phyloP scores from a whole-genome alignment of 352 stramenopile genomes.

The Chrysophaeum taylorii region DNA sequence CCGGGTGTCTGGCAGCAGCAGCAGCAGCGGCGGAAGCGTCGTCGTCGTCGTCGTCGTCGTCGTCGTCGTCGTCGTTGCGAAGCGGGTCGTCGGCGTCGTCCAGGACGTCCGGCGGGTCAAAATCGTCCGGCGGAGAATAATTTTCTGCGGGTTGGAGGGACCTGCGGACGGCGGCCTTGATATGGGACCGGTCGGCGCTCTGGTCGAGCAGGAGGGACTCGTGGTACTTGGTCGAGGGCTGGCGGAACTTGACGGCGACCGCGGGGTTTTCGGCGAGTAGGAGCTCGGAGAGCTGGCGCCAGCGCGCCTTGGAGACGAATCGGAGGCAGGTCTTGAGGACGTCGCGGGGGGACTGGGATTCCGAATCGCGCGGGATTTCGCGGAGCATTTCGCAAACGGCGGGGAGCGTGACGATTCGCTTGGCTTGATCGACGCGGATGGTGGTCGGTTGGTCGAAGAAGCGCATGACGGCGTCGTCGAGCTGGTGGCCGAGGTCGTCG shows the following conservation, averaged over 20 bases:
- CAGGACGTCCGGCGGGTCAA: no score
- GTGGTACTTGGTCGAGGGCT: not conserved
- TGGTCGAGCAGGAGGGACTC: constrained; percentile 23
- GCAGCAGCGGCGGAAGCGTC: no score
- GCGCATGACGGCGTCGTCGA: not conserved
- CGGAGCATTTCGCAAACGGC: constrained; percentile 1
- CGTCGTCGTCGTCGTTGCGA: no score
- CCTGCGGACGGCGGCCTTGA: no score
- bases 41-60: no score
- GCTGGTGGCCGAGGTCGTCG: not conserved
- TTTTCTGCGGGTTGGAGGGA: no score
- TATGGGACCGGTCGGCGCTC: no score
- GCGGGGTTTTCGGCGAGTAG: not conserved
- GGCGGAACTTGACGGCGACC: not conserved
- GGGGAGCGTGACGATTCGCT: not conserved
- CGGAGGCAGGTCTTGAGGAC: constrained; percentile 5
- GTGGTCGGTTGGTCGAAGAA: not conserved
- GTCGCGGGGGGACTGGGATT: not conserved
- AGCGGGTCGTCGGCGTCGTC: no score
- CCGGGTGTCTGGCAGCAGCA: no score
- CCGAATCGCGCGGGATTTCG: not conserved
- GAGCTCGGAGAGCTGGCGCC: not conserved
- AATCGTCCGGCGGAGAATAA: no score
- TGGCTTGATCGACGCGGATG: not conserved
- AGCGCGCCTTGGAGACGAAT: not conserved